Evolutionary conservation across 2,329 filamentous ascomycete species (phyloP).

Genomic region (Diaporthe sp.): DNA sequence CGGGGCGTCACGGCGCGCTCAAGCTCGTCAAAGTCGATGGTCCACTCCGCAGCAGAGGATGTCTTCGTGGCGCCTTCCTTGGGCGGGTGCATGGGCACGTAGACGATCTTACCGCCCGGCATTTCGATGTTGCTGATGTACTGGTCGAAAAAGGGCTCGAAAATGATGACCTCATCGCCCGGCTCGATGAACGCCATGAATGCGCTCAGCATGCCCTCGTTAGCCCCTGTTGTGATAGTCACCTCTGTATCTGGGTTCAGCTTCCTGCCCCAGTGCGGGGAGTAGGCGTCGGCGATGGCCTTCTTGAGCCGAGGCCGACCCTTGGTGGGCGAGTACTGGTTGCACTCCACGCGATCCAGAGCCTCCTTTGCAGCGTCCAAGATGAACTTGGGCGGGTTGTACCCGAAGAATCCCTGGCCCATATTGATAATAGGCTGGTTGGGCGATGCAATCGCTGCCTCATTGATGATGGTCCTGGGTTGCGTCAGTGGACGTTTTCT

Average conservation of each 20-base stretch:
- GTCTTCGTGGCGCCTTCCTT: constrained; percentile 83
- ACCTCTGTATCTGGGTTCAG: constrained; percentile 93
- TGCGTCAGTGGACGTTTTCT: not conserved
- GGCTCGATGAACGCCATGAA: constrained; percentile 98
- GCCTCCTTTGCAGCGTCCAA: constrained; percentile 92
- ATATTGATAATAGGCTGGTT: constrained; percentile 68
- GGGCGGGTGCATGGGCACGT: constrained; percentile 94
- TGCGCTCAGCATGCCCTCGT: constrained; percentile 93
- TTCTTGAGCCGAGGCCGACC: constrained; percentile 92
- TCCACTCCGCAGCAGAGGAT: constrained; percentile 90
- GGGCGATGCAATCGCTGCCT: constrained; percentile 64
- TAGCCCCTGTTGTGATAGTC: constrained; percentile 92
- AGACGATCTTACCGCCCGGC: constrained; percentile 94
- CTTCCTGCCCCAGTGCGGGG: constrained; percentile 85
- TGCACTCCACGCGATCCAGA: constrained; percentile 93
- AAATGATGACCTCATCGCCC: constrained; percentile 96
- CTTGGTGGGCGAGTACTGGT: constrained; percentile 98
- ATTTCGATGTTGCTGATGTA: constrained; percentile 99
- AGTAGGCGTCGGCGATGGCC: constrained; percentile 93
- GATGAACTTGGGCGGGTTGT: constrained; percentile 94
- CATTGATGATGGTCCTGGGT: constrained; percentile 65
- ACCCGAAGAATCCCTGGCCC: constrained; percentile 83
- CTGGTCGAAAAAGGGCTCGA: constrained; percentile 99
- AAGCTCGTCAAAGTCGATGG: constrained; percentile 85
- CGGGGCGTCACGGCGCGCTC: constrained; percentile 84